Base-by-base conservation (phyloP, 495 filamentous ascomycete species). In the Monascus purpureus region DNA sequence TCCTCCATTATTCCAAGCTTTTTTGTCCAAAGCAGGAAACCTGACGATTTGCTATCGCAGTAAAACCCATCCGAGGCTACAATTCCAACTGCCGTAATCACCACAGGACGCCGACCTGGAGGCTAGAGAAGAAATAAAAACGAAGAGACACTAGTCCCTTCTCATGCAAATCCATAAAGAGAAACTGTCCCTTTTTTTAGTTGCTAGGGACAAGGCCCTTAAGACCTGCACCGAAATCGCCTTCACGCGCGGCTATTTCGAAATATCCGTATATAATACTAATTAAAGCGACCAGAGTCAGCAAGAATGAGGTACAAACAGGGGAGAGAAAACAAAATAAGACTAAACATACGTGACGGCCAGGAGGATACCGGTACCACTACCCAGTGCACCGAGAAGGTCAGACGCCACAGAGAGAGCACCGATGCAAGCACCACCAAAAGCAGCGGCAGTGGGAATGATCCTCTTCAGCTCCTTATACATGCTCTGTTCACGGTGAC, bases 381-480 rank as follows among this genome's bases (percentile, higher is more conserved):
- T 88, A 53, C 92, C 92, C 33, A 99, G 73, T 48, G 92, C 92
- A 49, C 92, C 92, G 56, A 95, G 72, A 31, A 99, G 77, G 65
- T 99, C 92, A 47, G 82, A 92, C 43, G 80, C 77, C 50, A 99
- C 86, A 19, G 86, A 94, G 22, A 99, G 73, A 45, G 81, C 92
- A 60, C 92, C 92, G 71, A 99, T 99, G 70, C 87, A 95, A 39
- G 92, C 92, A 66, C 92, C 92, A 61, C 92, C 92, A 46, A 99
- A 99, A 38, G 92, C 90, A 40, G 92, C 92, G 33, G 92, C 92
- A 27, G 88, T 94, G 37, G 92, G 92, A 39, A 99, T 99, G 45
- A 99, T 85, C 45, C 92, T 76, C 80, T 99, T 99, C 34, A 99
- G 71, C 56, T 99, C 92, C 73, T 90, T 93, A 74, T 99, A 99